Evolutionary conservation across 352 stramenopile species (phyloP), one percentile per base, ranked within the genome.

Genomic region (Saprolegnia parasitica): DNA sequence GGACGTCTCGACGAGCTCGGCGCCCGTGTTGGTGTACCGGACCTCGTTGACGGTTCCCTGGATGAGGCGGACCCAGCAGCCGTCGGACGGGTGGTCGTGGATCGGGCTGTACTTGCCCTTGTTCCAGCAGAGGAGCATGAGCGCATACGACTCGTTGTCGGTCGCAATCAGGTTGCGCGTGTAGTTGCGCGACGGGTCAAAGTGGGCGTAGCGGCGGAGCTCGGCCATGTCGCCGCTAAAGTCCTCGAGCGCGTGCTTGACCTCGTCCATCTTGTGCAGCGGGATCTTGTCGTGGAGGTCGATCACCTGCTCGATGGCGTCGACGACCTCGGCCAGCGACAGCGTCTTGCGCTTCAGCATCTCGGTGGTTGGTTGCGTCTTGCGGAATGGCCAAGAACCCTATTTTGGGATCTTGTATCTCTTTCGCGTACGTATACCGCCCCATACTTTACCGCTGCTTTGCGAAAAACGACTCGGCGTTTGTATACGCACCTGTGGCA

Each of bases 71-170:
- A 97, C 80, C 89, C 89, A 97, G 78, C 93, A 98, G 37, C 91
- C 93, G 72, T 97, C 89, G 56, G 83, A 91, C 54, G 88, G 92
- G 77, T 98, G 93, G 77, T 98, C 90, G 77, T 98, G 93, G 73
- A 98, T 96, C 0, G 88, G 89, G 39, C 89, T 90, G 74, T 90
- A 90, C 78, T 90, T 90, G 62, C 79, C 80, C 21, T 85, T 78
- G 78, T 95, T 97, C 93, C 93, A 98, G 78, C 93, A 98, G 32
- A 98, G 67, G 39, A 98, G 71, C 73, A 98, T 86, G 55, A 98
- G 83, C n/a, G 93, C 95, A 73, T 96, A 98, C 10, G 81, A 90
- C 77, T 95, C 77, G 72, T 95, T 76, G 73, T 98, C 91, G 4
- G 91, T 97, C 13, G 90, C 86, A 63, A 98, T 91, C 45, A 98